These are phyloP conservation scores for Phoma herbarum DNA, from an alignment of 2,329 filamentous ascomycete genomes.

Conservation along the genomic window DNA sequence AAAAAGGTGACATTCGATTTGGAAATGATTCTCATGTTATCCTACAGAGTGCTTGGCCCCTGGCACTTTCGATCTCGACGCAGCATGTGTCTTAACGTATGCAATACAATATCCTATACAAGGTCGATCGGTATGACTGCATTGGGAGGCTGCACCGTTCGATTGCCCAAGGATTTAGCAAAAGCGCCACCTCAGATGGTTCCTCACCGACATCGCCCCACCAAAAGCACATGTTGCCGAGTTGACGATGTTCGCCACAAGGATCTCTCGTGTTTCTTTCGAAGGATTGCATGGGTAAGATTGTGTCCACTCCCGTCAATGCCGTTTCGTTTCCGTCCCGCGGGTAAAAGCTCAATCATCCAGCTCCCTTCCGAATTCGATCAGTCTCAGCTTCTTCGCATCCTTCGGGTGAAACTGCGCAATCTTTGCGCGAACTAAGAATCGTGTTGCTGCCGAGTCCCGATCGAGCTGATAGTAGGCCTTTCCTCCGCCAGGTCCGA, in stretches of 20 bases:
- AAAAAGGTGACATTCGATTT: not conserved
- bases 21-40: not conserved
- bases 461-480: constrained; percentile 59
- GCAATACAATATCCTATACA: not conserved
- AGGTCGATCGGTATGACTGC: not conserved
- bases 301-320: not conserved
- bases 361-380: constrained; percentile 60
- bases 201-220: not conserved
- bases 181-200: constrained; percentile 2
- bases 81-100: not conserved
- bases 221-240: not conserved
- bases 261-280: not conserved
- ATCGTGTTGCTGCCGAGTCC: constrained; percentile 63
- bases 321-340: not conserved
- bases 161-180: not conserved
- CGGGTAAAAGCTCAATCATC: constrained; percentile 43
- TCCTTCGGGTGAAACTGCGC: constrained; percentile 65
- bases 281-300: not conserved
- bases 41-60: not conserved
- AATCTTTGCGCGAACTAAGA: constrained; percentile 63
- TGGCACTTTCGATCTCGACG: not conserved
- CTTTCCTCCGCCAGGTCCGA: constrained; percentile 47
- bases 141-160: not conserved
- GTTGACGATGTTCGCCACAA: not conserved
- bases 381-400: constrained; percentile 60